Evolutionary conservation across 2,329 filamentous ascomycete species (phyloP).

Genomic region (Xylariaceae sp.): DNA sequence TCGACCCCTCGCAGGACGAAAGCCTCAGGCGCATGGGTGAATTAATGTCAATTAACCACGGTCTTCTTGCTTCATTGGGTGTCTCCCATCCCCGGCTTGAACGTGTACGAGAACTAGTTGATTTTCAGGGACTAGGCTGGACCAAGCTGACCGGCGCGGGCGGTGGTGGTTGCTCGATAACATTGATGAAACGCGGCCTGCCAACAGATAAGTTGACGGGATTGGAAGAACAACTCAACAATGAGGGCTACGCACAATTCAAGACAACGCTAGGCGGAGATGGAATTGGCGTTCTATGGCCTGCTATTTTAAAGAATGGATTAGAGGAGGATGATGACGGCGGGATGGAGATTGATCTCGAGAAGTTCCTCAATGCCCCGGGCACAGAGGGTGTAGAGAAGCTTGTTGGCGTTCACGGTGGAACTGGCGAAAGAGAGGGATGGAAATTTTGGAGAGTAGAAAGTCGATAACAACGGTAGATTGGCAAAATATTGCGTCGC

Average conservation of each 20-base stretch:
- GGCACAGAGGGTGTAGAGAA: conserved; percentile 81
- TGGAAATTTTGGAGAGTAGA: conserved; percentile 83
- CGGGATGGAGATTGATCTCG: conserved; percentile 87
- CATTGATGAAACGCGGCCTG: conserved; percentile 67
- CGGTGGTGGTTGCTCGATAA: conserved; percentile 93
- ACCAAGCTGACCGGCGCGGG: conserved; percentile 95
- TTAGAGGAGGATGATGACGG: conserved; percentile 71
- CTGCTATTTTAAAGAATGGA: conserved; percentile 81
- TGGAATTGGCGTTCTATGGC: conserved; percentile 90
- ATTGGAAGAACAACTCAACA: conserved; percentile 59
- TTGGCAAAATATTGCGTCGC: background rate
- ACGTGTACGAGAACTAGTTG: conserved; percentile 82
- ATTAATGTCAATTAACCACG: conserved; percentile 90
- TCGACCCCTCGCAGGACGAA: conserved; percentile 58
- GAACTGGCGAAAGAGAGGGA: conserved; percentile 63
- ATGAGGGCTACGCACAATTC: conserved; percentile 76
- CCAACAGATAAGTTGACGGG: conserved; percentile 50
- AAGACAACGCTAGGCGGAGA: conserved; percentile 87
- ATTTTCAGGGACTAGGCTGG: conserved; percentile 87
- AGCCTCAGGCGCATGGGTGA: conserved; percentile 73
- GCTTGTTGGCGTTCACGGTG: conserved; percentile 72
- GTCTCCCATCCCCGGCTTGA: conserved; percentile 94
- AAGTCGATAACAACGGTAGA: conserved; percentile 30
- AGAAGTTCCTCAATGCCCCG: conserved; percentile 73
- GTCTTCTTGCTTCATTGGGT: conserved; percentile 80